Percentiles rank a stretch among this genome's conserved stretches.
These are phyloP conservation scores for Neurospora sp. DNA, from an alignment of 495 filamentous ascomycete genomes.

Conservation along the genomic window DNA sequence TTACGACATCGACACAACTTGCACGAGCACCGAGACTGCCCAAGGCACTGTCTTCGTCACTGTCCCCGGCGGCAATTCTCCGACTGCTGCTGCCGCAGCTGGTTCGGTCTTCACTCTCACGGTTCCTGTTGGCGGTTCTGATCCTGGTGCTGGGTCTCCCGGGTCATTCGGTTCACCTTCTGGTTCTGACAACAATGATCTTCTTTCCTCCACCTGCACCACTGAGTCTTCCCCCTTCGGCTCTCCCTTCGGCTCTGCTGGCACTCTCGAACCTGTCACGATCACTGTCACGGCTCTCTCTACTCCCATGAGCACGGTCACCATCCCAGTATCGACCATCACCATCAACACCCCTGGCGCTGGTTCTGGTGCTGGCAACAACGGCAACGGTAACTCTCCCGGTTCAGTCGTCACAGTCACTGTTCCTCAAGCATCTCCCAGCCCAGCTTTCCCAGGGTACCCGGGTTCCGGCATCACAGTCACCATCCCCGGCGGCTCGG, in stretches of 20 bases:
- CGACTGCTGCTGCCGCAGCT: constrained; percentile 4
- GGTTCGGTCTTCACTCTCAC: constrained; percentile 18
- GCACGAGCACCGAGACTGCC: constrained; percentile 11
- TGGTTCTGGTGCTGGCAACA: background rate
- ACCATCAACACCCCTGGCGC: constrained; percentile 5
- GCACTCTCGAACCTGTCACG: constrained; percentile 3
- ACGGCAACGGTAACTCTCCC: background rate
- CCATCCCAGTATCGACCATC: constrained; percentile 15
- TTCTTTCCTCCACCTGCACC: constrained; percentile 1
- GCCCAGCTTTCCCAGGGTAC: background rate
- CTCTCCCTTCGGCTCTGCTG: constrained; percentile 13
- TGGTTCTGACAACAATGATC: constrained; percentile 19
- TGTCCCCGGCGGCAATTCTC: constrained; percentile 10
- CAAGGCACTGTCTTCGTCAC: constrained; percentile 29
- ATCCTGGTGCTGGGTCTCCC: background rate
- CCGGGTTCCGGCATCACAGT: background rate
- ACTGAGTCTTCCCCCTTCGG: background rate
- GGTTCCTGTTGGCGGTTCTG: background rate
- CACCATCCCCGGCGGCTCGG: constrained; percentile 3
- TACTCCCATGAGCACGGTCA: constrained; percentile 6
- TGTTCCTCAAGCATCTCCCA: background rate
- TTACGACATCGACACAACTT: constrained; percentile 9
- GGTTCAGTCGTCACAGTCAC: constrained; percentile 6
- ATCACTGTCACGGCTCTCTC: constrained; percentile 8
- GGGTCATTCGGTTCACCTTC: constrained; percentile 15